phyloP scores from a whole-genome alignment of 164 flowering plant species.

The Vitis amurensis region DNA sequence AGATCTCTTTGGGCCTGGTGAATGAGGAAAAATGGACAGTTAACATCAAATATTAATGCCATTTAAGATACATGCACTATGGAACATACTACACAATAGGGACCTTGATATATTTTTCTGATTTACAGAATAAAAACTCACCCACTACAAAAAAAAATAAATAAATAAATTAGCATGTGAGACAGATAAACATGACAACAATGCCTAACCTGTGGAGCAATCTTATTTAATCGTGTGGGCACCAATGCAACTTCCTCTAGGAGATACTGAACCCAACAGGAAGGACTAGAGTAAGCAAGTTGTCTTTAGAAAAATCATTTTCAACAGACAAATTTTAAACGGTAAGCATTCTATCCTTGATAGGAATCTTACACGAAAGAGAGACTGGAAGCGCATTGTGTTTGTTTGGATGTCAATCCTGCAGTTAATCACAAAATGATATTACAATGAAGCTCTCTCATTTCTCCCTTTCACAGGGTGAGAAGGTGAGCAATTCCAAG shows the following conservation, averaged over 20 bases:
- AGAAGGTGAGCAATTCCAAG: no score
- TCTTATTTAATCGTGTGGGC: slow-evolving; percentile 56
- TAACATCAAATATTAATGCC: background rate
- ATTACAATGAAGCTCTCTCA: background rate
- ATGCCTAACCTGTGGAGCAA: slow-evolving; percentile 68
- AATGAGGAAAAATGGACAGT: slow-evolving; percentile 31
- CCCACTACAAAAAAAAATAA: background rate
- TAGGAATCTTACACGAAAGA: slow-evolving; percentile 61
- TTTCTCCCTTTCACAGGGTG: no score
- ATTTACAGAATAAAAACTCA: background rate
- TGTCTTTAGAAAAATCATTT: background rate
- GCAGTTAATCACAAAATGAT: slow-evolving; percentile 17
- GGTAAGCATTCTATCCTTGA: background rate
- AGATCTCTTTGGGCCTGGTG: slow-evolving; percentile 81
- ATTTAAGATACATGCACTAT: background rate
- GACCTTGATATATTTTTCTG: background rate
- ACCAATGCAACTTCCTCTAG: slow-evolving; percentile 84
- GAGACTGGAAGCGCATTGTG: slow-evolving; percentile 71
- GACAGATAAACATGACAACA: background rate
- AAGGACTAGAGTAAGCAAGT: background rate
- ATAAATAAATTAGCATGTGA: background rate
- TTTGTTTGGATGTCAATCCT: slow-evolving; percentile 97
- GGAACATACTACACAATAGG: background rate
- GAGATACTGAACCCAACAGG: slow-evolving; percentile 62
- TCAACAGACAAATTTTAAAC: background rate